Base-by-base conservation (phyloP, 352 stramenopile species). In the Globisporangium paroecandrum region DNA sequence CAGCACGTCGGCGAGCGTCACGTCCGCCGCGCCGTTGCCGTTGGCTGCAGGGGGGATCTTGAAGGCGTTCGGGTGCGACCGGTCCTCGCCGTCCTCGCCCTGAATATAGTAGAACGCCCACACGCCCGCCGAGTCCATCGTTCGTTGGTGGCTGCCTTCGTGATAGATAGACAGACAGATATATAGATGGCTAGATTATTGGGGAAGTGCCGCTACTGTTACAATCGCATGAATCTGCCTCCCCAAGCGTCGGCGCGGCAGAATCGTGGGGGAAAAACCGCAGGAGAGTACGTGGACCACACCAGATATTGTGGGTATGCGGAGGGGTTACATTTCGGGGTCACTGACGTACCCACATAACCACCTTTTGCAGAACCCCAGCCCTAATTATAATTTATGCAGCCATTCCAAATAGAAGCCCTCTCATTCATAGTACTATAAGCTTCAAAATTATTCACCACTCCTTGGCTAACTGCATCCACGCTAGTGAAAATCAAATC, bases 91-190 rank as follows among this genome's bases (percentile, higher is more conserved):
- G 62, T 95, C 87, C 71, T 95, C 87, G 18, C 85, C 87, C 74
- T 95, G 87, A 70, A 95, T 83, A 70, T 93, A 93, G 82, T 95
- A 95, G 75, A 95, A 95, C 57, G 81, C 85, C 87, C 87, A 95
- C 49, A 91, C 65, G 29, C 75, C 79, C 29, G 57, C 56, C 22
- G 66, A 59, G 54, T 73, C 55, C 71, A 74, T 73, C 68, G 66
- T 51, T 49, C 41, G 43, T 51, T 46, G 18, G 18, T 51, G 43
- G 43, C 56, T 47, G 56, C 32, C 24, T 29, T 64, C 43, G 53
- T n/a, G 64, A 57, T 22, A 47, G 32, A n/a, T n/a, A 34, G 41
- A 38, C 29, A 55, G 63, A 57, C 12, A 47, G 32, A n/a, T 9
- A 51, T 38, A 27, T 27, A 34, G 32, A 29, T 34, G 24, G 53